A percentile compares a stretch with the other conserved stretches of the same genome.
Conservation (phyloP, 306 rosid species). For the Herpetospermum pedunculosum region DNA sequence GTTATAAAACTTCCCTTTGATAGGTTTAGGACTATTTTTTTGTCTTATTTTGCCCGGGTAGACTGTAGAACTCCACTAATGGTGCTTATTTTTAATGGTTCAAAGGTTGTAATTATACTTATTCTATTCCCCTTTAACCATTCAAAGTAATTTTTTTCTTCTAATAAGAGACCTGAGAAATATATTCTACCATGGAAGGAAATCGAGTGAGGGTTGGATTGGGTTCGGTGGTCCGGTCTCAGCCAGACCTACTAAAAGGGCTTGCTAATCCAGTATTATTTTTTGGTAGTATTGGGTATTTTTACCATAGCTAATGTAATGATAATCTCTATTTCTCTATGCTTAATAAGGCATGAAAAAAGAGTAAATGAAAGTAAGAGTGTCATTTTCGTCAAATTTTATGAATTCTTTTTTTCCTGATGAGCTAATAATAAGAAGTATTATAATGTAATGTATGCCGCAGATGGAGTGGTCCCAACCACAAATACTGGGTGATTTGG, state of each 20-base stretch:
- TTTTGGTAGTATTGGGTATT: background rate
- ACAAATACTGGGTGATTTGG: slow-evolving; percentile 67
- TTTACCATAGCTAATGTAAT: background rate
- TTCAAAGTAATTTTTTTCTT: background rate
- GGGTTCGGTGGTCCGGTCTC: background rate
- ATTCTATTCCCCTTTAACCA: background rate
- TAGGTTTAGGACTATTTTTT: background rate
- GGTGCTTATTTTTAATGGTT: background rate
- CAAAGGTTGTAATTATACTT: background rate
- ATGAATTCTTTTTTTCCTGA: background rate
- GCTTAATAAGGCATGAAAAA: background rate
- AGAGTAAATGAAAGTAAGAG: background rate
- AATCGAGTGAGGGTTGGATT: background rate
- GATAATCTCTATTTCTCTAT: background rate
- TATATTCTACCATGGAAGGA: background rate
- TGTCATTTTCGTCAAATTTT: background rate
- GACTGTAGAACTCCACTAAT: background rate
- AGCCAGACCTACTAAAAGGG: background rate
- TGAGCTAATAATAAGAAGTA: slow-evolving; percentile 4
- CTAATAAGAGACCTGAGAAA: background rate
- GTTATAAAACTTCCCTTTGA: background rate
- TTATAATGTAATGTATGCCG: slow-evolving; percentile 9
- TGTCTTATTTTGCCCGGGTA: background rate
- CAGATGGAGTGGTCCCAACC: slow-evolving; percentile 99
- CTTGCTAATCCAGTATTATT: background rate